phyloP scores from a whole-genome alignment of 345 rosid species.

The Pistacia atlantica region DNA sequence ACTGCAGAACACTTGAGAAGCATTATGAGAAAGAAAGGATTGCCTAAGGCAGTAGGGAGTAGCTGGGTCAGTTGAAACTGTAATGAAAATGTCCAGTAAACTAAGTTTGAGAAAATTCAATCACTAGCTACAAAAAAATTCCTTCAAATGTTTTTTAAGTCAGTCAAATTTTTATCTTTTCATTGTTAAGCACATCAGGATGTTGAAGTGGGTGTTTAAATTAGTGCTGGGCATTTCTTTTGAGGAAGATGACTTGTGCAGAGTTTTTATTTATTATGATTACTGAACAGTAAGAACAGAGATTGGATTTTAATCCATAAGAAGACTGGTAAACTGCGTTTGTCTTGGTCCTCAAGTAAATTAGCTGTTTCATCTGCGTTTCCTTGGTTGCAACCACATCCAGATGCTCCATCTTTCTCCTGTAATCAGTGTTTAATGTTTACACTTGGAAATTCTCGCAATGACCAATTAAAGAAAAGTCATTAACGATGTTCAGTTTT shows the following conservation, averaged over 20 bases:
- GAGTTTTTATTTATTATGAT: neutral
- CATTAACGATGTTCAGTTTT: neutral
- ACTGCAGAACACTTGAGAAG: constrained; percentile 52
- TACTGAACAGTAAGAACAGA: neutral
- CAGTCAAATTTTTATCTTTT: neutral
- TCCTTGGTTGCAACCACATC: neutral
- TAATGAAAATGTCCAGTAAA: constrained; percentile 7
- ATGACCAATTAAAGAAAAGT: no score
- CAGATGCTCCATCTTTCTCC: neutral
- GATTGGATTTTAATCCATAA: neutral
- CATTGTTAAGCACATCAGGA: neutral
- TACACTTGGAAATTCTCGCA: no score
- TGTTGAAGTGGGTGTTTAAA: neutral
- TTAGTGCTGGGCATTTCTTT: neutral
- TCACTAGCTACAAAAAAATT: neutral
- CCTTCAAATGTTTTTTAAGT: neutral
- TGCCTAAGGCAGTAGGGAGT: constrained; percentile 61
- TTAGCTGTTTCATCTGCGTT: neutral
- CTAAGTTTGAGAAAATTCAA: neutral
- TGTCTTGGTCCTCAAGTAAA: neutral
- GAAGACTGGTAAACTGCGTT: neutral
- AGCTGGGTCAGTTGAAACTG: constrained; percentile 41
- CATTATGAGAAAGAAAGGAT: constrained; percentile 45
- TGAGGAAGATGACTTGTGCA: neutral
- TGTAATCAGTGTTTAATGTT: neutral